Percentiles rank a stretch among this genome's conserved stretches.
Evolutionary conservation across 2,329 filamentous ascomycete species (phyloP).

Genomic region (Aspergillus udagawae): DNA sequence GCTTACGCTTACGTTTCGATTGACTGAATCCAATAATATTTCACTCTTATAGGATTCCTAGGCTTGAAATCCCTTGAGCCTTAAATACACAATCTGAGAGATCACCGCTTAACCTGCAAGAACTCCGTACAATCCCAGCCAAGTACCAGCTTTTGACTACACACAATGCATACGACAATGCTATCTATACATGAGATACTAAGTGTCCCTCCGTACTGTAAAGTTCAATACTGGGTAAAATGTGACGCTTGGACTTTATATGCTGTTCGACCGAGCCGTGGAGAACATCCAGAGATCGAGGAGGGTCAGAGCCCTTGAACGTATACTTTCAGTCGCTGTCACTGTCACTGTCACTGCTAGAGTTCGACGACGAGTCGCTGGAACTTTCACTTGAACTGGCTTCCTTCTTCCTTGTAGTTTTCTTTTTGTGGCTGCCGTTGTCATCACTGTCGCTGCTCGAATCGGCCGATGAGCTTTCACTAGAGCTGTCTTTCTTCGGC

Average conservation of each 20-base stretch:
- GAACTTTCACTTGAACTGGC: constrained; percentile 13
- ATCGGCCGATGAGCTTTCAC: constrained; percentile 8
- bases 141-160: not conserved
- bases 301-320: not conserved
- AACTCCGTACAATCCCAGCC: not conserved
- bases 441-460: constrained; percentile 13
- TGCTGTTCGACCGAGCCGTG: not conserved
- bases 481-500: constrained; percentile 11
- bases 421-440: constrained; percentile 13
- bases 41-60: not conserved
- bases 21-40: not conserved
- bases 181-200: not conserved
- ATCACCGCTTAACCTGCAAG: not conserved
- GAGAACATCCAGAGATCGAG: not conserved
- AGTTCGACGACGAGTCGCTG: constrained; percentile 4
- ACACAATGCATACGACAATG: not conserved
- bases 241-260: not conserved
- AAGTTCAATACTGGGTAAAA: not conserved
- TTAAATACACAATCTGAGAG: not conserved
- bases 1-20: not conserved
- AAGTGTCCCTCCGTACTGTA: not conserved
- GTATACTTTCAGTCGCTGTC: constrained; percentile 14
- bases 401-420: constrained; percentile 10
- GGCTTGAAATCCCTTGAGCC: not conserved
- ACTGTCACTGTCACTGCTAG: constrained; percentile 8